Base-by-base conservation (phyloP, 106 monocot genomes). In the Apostasia ramifera region DNA sequence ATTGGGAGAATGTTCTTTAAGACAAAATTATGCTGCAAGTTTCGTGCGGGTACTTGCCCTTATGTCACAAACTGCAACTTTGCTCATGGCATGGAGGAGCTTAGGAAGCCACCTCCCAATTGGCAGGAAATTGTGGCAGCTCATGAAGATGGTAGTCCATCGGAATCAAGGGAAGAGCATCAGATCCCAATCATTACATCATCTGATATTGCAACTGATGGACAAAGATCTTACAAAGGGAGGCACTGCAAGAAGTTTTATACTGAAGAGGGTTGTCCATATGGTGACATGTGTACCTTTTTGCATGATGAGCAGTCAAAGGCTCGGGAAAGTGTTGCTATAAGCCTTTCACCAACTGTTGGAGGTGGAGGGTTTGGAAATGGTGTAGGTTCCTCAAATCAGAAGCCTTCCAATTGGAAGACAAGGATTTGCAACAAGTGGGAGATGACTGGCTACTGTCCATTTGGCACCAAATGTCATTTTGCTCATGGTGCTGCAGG, bases 391-490 rank as follows among this genome's bases (percentile, higher is more conserved):
- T 87, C 74, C 14, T 37, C 54, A 2, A 78, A 8, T 71, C 98
- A 83, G 79, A 98, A 98, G 68, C 93, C 93, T 8, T 90, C 89
- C 0, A 93, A 98, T 80, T 98, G 98, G 98, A 98, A 98, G 83
- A 98, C 98, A 0, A 84, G 93, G 77, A 98, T 98, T 42, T 93
- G 98, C 68, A 98, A 98, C 81, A 98, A 98, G 81, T 98, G 98
- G 98, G 98, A 98, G 77, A 90, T 85, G 83, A 98, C 98, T 44
- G 90, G 93, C 2, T 88, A 93, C 58, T 98, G 92, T 61, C 93
- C 92, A 1, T 98, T 98, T 55, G 98, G 98, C 8, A 90, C 87
- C 86, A 98, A 98, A 75, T 98, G 98, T 53, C 98, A 98, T 70
- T 98, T 98, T 71, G 98, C 98, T 55, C 98, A 98, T 90, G 98